These are phyloP conservation scores for Moringa oleifera DNA, from an alignment of 345 rosid genomes.

Conservation along the genomic window DNA sequence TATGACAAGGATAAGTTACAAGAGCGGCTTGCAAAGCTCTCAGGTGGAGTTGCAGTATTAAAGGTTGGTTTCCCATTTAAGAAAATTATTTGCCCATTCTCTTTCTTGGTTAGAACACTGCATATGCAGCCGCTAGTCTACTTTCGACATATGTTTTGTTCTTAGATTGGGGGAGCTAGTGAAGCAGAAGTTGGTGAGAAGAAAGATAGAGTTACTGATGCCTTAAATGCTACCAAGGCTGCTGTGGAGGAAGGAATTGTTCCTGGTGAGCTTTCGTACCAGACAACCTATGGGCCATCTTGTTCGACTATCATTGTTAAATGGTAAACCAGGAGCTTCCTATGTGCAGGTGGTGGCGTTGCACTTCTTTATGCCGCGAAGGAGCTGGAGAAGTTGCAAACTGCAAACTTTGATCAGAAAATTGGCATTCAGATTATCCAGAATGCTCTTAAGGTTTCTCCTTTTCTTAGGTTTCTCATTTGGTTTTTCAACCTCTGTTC, in stretches of 20 bases:
- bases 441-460: constrained; percentile 26
- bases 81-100: too few relatives aligned
- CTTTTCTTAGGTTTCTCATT: not conserved
- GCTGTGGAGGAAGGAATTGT: constrained; percentile 31
- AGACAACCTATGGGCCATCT: not conserved
- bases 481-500: not conserved
- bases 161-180: constrained; percentile 34
- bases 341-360: constrained; percentile 23
- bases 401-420: constrained; percentile 27
- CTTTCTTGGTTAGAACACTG: not conserved
- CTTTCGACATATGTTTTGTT: too few relatives aligned
- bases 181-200: constrained; percentile 28
- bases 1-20: constrained; percentile 25
- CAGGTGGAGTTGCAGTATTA: constrained; percentile 26
- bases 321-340: not conserved
- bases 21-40: constrained; percentile 24
- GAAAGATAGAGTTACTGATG: constrained; percentile 28
- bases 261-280: constrained; percentile 14
- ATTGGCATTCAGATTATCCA: constrained; percentile 29
- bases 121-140: too few relatives aligned
- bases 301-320: not conserved
- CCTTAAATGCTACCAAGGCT: constrained; percentile 28
- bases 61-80: constrained; percentile 17
- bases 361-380: constrained; percentile 30
- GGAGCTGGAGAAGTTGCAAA: constrained; percentile 22